phyloP scores from a whole-genome alignment of 2,329 filamentous ascomycete species.

The Penicillium hordei region DNA sequence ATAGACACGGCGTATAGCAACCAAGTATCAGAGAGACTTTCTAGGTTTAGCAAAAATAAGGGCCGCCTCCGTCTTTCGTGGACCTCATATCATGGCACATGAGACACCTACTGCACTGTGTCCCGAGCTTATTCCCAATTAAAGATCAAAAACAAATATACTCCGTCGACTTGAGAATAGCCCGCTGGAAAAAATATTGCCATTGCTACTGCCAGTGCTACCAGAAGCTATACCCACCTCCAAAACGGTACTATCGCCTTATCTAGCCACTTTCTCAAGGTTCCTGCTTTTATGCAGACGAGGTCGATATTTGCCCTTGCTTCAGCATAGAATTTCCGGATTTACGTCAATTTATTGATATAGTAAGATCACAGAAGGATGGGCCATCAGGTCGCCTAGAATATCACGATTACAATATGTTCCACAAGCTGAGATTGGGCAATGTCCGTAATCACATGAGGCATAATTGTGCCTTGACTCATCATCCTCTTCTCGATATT shows the following conservation, averaged over 20 bases:
- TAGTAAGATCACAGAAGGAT: neutral
- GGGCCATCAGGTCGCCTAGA: neutral
- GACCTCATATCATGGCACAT: neutral
- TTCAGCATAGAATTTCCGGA: neutral
- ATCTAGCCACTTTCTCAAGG: neutral
- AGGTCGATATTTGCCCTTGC: neutral
- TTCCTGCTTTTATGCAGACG: neutral
- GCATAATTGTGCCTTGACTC: neutral
- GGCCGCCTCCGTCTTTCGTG: no score
- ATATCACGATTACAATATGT: neutral
- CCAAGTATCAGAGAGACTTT: no score
- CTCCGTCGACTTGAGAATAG: neutral
- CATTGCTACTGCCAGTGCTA: neutral
- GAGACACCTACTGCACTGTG: neutral
- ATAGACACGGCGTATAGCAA: no score
- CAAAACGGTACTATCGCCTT: neutral
- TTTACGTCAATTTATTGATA: neutral
- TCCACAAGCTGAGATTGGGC: neutral
- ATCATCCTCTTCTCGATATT: neutral
- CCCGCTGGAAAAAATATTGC: neutral
- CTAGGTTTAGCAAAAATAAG: no score
- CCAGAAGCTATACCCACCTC: neutral
- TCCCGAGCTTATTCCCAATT: neutral
- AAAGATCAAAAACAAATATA: neutral
- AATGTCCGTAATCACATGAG: neutral